These are phyloP conservation scores for Crataegus laevigata DNA, from an alignment of 306 rosid genomes.

Conservation along the genomic window DNA sequence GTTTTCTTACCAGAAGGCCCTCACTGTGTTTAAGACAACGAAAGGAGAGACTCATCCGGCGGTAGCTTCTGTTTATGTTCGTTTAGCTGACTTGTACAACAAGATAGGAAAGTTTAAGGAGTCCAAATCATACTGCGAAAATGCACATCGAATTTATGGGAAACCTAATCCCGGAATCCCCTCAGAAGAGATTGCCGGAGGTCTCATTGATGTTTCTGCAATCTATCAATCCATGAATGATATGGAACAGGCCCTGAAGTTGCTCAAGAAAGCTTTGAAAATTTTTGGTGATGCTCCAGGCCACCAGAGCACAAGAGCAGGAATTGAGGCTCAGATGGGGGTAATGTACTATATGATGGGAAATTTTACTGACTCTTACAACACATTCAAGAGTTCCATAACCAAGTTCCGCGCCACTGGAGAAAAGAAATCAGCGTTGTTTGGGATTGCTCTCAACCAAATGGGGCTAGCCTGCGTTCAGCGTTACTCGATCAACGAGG, in stretches of 20 bases:
- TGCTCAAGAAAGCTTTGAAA: constrained; percentile 73
- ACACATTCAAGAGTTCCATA: constrained; percentile 48
- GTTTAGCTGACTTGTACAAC: constrained; percentile 74
- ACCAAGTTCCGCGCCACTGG: constrained; percentile 57
- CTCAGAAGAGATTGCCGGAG: constrained; percentile 70
- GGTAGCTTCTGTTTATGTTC: constrained; percentile 69
- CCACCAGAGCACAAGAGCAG: constrained; percentile 66
- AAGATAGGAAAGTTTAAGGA: constrained; percentile 74
- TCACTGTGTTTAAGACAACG: constrained; percentile 54
- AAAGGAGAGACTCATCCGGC: constrained; percentile 73
- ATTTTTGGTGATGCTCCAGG: constrained; percentile 47
- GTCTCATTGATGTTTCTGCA: constrained; percentile 69
- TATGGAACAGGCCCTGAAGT: constrained; percentile 58
- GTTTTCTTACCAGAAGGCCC: constrained; percentile 69
- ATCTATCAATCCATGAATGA: constrained; percentile 79
- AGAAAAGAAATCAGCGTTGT: constrained; percentile 68
- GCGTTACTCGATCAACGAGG: constrained; percentile 66
- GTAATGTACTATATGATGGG: constrained; percentile 74
- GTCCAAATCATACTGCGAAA: constrained; percentile 67
- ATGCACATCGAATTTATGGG: constrained; percentile 59
- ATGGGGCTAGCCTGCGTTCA: constrained; percentile 90
- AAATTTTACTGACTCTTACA: constrained; percentile 57
- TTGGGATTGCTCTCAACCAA: constrained; percentile 80
- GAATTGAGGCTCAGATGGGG: constrained; percentile 89
- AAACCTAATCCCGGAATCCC: constrained; percentile 52